These are phyloP conservation scores for Gossypium anomalum DNA, from an alignment of 345 rosid species.

Conservation along the genomic window DNA sequence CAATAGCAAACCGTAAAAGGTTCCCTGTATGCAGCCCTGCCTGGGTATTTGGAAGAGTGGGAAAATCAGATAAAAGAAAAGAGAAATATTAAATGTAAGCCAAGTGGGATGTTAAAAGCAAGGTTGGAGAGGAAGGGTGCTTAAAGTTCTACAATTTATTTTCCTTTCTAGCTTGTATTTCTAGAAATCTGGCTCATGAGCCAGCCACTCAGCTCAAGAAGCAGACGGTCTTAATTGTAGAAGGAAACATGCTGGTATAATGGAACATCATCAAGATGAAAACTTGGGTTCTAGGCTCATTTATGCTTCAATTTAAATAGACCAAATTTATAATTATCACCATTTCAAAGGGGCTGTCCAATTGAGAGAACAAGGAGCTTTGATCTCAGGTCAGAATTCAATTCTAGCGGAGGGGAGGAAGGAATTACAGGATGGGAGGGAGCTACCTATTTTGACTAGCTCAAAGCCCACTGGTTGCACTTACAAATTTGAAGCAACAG, in stretches of 20 bases:
- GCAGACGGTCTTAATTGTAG: background rate
- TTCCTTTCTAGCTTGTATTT: background rate
- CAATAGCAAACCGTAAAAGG: conserved; percentile 69
- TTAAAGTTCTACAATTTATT: background rate
- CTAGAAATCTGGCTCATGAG: background rate
- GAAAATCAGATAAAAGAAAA: background rate
- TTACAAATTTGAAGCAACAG: conserved; percentile 6
- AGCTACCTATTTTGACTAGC: background rate
- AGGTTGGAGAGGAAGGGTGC: background rate
- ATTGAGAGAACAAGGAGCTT: background rate
- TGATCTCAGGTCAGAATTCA: background rate
- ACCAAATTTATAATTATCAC: background rate
- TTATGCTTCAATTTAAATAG: conserved; percentile 1
- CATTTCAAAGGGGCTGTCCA: background rate
- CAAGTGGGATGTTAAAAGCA: background rate
- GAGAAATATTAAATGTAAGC: conserved; percentile 3
- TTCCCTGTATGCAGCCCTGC: conserved; percentile 51
- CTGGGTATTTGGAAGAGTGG: conserved; percentile 32
- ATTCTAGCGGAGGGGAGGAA: background rate
- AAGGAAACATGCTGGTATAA: background rate
- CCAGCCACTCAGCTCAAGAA: background rate
- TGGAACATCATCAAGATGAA: background rate
- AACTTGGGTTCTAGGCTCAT: background rate
- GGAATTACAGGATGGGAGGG: background rate
- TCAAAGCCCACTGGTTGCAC: background rate